Evolutionary conservation across 306 rosid genomes (phyloP), one percentile per base, ranked within the genome.

Genomic region (Trifolium fragiferum): DNA sequence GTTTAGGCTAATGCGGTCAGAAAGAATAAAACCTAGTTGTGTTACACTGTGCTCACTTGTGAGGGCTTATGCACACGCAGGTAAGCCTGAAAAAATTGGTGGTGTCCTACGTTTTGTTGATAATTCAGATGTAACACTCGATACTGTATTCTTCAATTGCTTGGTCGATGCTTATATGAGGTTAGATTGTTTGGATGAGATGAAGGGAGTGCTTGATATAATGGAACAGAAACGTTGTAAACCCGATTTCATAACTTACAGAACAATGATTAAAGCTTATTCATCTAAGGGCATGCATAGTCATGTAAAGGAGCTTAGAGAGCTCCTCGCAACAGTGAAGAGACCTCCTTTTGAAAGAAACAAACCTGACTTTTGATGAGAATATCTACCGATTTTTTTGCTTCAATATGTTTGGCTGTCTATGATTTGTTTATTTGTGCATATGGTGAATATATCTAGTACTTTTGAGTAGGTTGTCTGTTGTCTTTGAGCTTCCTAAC

Each of bases 241-340:
- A 78, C 98, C 98, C 2, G 97, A 93, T 78, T 67, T 83, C 58
- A 64, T 92, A 74, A 91, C 98, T 19, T 94, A 90, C 79, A 91
- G 91, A 85, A 94, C 96, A 70, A 89, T 90, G 98, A 86, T 89
- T 63, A 90, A 87, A 82, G 94, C 90, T 84, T 93, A 88, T 86
- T 81, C 94, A 41, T 54, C 57, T 61, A 89, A 89, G 54, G 92
- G 93, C 43, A 91, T 93, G 97, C 74, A 77, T 54, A 62, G 84
- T 65, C 88, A 91, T 74, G 96, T 77, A 4, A 89, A 84, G 84
- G 93, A 86, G 83, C 84, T 94, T 54, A 91, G 4, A 38, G 76
- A 74, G 78, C 89, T 90, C 58, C 20, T 90, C 38, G 54, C 65
- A 63, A 80, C 89, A 7, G 82, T 80, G 43, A 83, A 84, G 68